Evolutionary conservation across 2,329 filamentous ascomycete genomes (phyloP).

Genomic region (Furcasterigmium furcatum): DNA sequence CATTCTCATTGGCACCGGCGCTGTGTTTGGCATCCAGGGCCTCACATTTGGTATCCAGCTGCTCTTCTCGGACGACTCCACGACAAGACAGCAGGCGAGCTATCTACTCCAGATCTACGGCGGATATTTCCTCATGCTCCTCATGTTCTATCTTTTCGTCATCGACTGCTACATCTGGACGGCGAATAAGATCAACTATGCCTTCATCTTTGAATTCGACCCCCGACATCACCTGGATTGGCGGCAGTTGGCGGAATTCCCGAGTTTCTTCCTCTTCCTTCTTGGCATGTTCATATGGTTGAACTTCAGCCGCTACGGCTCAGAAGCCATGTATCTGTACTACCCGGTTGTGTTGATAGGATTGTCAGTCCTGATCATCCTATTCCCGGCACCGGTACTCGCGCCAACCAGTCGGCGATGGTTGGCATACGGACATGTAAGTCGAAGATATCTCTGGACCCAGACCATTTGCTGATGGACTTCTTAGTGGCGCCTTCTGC

Average conservation of each 20-base stretch:
- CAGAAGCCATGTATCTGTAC: constrained; percentile 71
- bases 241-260: constrained; percentile 83
- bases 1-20: constrained; percentile 64
- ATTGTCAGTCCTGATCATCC: constrained; percentile 64
- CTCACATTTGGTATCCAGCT: constrained; percentile 58
- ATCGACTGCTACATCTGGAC: constrained; percentile 83
- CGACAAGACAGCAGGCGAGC: constrained; percentile 50
- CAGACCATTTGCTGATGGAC: constrained; percentile 26
- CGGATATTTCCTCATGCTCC: constrained; percentile 82
- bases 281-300: constrained; percentile 83
- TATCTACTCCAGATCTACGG: constrained; percentile 87
- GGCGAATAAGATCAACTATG: constrained; percentile 85
- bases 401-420: constrained; percentile 77
- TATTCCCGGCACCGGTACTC: constrained; percentile 71
- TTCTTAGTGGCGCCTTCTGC: constrained; percentile 72
- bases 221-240: constrained; percentile 82
- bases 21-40: constrained; percentile 65
- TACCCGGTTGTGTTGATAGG: constrained; percentile 80
- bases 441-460: constrained; percentile 29
- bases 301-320: constrained; percentile 73
- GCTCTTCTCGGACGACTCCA: constrained; percentile 43
- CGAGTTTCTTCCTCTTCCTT: constrained; percentile 76
- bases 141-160: constrained; percentile 81
- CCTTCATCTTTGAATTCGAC: constrained; percentile 96
- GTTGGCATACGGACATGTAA: constrained; percentile 85